Percentiles rank a stretch among this genome's conserved stretches.
These are phyloP conservation scores for Cryptosporidium bovis DNA, from an alignment of 169 alveolate genomes.

Conservation along the genomic window DNA sequence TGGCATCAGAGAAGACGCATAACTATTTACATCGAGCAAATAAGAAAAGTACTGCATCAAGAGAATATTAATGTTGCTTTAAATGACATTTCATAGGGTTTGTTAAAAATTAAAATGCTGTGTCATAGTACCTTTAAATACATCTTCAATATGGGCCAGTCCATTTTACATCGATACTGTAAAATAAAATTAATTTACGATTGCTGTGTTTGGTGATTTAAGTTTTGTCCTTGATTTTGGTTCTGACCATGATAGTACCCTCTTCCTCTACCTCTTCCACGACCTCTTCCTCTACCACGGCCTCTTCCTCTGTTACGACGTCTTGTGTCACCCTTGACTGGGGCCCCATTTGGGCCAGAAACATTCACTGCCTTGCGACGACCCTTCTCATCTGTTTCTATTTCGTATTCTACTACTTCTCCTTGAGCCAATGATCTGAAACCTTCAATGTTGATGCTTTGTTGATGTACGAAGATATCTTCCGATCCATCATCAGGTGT, in stretches of 20 bases:
- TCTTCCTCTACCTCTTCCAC: conserved; percentile 78
- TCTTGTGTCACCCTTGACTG: conserved; percentile 79
- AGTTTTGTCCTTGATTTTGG: conserved; percentile 34
- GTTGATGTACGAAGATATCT: conserved; percentile 86
- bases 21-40: conserved; percentile 27
- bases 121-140: not conserved
- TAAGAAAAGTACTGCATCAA: conserved; percentile 16
- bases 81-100: not conserved
- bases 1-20: not conserved
- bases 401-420: conserved; percentile 80
- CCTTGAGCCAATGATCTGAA: conserved; percentile 82
- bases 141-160: conserved; percentile 4
- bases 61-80: conserved; percentile 29
- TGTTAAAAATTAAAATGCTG: not conserved
- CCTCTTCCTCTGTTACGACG: conserved; percentile 74
- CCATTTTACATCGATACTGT: not conserved
- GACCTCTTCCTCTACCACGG: conserved; percentile 74
- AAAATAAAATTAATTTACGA: no score
- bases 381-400: conserved; percentile 80
- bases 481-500: conserved; percentile 83
- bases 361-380: conserved; percentile 84
- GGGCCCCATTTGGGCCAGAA: conserved; percentile 84
- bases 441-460: conserved; percentile 83
- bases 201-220: conserved; percentile 4
- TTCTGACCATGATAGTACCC: conserved; percentile 52